Percentiles rank a stretch among this genome's conserved stretches.
Conservation (phyloP, 176 grass and related monocot genomes). For the Aegilops umbellulata region DNA sequence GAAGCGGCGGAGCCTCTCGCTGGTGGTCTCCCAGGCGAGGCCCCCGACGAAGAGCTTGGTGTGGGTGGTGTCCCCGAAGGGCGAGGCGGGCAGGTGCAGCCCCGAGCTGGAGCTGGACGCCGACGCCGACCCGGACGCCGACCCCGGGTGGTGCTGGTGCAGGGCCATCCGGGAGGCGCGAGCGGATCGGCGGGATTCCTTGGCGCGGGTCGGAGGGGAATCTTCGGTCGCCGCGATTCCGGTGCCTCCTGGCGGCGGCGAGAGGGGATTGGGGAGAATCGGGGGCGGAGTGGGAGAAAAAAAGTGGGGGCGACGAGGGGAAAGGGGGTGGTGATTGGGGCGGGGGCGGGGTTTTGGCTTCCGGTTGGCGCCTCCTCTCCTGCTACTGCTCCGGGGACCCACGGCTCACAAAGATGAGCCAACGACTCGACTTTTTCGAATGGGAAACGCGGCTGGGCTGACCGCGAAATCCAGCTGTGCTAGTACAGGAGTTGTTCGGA, state of each 20-base stretch:
- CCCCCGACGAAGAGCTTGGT: constrained; percentile 98
- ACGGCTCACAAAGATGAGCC: constrained; percentile 9
- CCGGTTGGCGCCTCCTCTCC: constrained; percentile 15
- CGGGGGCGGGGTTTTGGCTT: constrained; percentile 20
- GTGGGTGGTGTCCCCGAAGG: constrained; percentile 90
- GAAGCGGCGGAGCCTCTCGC: constrained; percentile 70
- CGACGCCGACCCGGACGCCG: constrained; percentile 80
- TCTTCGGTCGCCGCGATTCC: constrained; percentile 15
- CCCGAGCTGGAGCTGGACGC: constrained; percentile 98
- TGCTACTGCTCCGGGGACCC: constrained; percentile 28
- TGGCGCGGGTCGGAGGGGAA: not conserved
- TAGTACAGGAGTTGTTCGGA: too few species aligned
- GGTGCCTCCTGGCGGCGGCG: not conserved
- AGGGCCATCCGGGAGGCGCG: constrained; percentile 21
- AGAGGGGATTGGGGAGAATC: constrained; percentile 27
- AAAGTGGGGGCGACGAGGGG: constrained; percentile 22
- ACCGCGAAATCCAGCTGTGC: not conserved
- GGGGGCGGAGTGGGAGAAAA: constrained; percentile 23
- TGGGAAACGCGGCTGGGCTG: not conserved
- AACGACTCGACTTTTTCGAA: not conserved
- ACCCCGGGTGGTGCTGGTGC: constrained; percentile 60
- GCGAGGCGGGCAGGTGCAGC: constrained; percentile 64
- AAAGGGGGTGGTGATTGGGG: constrained; percentile 25
- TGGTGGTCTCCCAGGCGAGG: constrained; percentile 96
- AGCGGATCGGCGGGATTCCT: constrained; percentile 7